Evolutionary conservation across 352 stramenopile species (phyloP).

Genomic region (Phytophthora foliorum): DNA sequence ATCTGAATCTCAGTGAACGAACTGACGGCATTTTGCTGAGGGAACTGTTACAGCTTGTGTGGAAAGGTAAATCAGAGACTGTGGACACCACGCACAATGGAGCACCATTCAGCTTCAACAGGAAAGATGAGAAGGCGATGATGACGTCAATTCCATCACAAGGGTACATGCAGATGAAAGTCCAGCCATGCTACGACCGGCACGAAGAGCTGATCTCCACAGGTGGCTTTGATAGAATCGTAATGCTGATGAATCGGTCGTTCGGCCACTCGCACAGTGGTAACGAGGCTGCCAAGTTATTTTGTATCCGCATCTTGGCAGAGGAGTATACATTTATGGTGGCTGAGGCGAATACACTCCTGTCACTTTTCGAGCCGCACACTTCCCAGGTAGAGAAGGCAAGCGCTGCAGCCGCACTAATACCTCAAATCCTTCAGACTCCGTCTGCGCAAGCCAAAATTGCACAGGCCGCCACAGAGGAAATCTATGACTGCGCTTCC

Average conservation of each 20-base stretch:
- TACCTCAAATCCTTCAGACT: slow-evolving; percentile 66
- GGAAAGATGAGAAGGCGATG: slow-evolving; percentile 68
- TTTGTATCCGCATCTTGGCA: slow-evolving; percentile 68
- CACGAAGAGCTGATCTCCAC: slow-evolving; percentile 60
- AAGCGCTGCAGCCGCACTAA: slow-evolving; percentile 63
- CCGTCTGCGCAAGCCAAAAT: slow-evolving; percentile 5
- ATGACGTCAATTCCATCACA: slow-evolving; percentile 47
- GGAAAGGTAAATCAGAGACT: slow-evolving; percentile 68
- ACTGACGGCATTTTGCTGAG: slow-evolving; percentile 62
- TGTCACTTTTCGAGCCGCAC: slow-evolving; percentile 68
- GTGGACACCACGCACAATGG: slow-evolving; percentile 62
- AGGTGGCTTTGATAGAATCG: slow-evolving; percentile 49
- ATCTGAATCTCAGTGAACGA: slow-evolving; percentile 60
- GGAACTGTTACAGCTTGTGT: slow-evolving; percentile 65
- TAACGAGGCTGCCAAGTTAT: slow-evolving; percentile 67
- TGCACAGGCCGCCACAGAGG: slow-evolving; percentile 26
- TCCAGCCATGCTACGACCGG: slow-evolving; percentile 71
- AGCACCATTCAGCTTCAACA: slow-evolving; percentile 53
- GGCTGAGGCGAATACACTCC: slow-evolving; percentile 61
- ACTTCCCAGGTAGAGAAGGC: slow-evolving; percentile 81
- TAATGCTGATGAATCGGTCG: slow-evolving; percentile 52
- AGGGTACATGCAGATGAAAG: slow-evolving; percentile 62
- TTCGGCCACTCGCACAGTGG: slow-evolving; percentile 57
- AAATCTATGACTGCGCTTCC: slow-evolving; percentile 66
- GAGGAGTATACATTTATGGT: slow-evolving; percentile 73